phyloP scores from a whole-genome alignment of 306 rosid genomes.

The Oemleria cerasiformis region DNA sequence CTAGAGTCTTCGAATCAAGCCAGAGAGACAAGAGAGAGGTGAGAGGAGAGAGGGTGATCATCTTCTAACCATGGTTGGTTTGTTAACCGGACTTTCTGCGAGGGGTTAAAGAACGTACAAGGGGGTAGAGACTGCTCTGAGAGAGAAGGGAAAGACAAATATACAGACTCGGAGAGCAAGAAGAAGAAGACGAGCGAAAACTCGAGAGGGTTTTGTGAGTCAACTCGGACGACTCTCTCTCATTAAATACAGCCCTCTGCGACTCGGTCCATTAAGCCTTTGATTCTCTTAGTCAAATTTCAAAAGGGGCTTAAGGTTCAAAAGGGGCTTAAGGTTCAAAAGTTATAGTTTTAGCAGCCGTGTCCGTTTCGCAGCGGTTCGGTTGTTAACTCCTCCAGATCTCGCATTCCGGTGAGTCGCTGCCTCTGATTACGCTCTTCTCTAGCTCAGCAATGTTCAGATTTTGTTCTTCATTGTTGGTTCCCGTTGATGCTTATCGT shows the following conservation, averaged over 20 bases:
- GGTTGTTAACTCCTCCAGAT: constrained; percentile 38
- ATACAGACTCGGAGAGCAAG: constrained; percentile 1
- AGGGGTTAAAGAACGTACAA: constrained; percentile 49
- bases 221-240: constrained; percentile 42
- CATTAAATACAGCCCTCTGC: constrained; percentile 3
- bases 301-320: not conserved
- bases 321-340: not conserved
- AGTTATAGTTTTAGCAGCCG: not conserved
- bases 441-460: constrained; percentile 4
- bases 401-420: constrained; percentile 51
- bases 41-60: constrained; percentile 28
- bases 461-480: constrained; percentile 16
- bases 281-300: constrained; percentile 11
- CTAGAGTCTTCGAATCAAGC: constrained; percentile 60
- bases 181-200: not conserved
- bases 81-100: constrained; percentile 30
- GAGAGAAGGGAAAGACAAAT: constrained; percentile 2
- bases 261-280: constrained; percentile 10
- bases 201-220: constrained; percentile 29
- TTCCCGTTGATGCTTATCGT: not conserved
- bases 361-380: not conserved
- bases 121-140: not conserved
- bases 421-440: constrained; percentile 13
- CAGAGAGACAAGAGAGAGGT: constrained; percentile 6
- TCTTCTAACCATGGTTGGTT: constrained; percentile 42